A percentile compares a stretch with the other conserved stretches of the same genome.
phyloP scores from a whole-genome alignment of 345 rosid genomes.

The Pistacia atlantica region DNA sequence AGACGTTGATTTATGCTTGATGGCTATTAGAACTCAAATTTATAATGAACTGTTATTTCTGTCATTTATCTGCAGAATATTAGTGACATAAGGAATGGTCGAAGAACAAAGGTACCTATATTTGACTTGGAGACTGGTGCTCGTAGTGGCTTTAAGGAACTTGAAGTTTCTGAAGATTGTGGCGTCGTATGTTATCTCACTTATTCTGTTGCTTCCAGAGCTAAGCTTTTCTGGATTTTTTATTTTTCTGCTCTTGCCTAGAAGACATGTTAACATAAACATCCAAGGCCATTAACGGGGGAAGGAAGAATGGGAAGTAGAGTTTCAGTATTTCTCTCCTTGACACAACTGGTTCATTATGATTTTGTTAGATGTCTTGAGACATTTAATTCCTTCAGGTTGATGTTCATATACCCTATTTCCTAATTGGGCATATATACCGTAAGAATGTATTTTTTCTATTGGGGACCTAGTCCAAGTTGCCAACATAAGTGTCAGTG shows the following conservation, averaged over 20 bases:
- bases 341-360: background rate
- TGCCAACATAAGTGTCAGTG: background rate
- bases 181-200: conserved; percentile 70
- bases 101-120: conserved; percentile 77
- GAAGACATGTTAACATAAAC: no score
- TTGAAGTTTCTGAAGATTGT: conserved; percentile 92
- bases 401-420: background rate
- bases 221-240: background rate
- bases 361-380: no score
- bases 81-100: conserved; percentile 62
- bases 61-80: conserved; percentile 65
- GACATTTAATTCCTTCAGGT: background rate
- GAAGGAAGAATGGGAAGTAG: background rate
- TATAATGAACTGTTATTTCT: conserved; percentile 14
- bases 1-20: background rate
- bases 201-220: conserved; percentile 18
- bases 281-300: no score
- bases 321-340: background rate
- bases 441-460: background rate
- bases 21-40: background rate
- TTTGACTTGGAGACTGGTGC: conserved; percentile 91
- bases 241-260: no score
- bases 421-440: background rate
- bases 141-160: conserved; percentile 87
- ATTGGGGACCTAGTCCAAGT: background rate